Evolutionary conservation across 1,284 basidiomycete species (phyloP), one percentile per base, ranked within the genome.

Genomic region (Apiotrichum sp.): DNA sequence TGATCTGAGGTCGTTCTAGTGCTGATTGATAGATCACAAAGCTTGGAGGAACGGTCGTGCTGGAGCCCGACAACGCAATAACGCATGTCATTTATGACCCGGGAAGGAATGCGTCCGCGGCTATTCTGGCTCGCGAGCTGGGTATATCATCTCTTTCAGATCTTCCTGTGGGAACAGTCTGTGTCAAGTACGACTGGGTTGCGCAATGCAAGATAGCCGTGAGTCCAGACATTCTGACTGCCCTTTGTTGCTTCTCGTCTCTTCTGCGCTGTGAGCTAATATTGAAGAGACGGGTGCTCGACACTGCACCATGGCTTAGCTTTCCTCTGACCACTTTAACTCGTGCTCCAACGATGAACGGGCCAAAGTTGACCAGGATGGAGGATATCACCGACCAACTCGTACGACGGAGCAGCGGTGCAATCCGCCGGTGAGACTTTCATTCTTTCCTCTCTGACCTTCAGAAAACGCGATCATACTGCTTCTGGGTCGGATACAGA

Each of bases 111-210:
- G 60, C 62, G 1, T 65, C 65, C 0, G 50, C 52, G 8, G 42
- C 47, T 1, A 6, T 50, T 10, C 56, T 70, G 7, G 57, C 65
- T 5, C 56, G 57, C 9, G 53, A 63, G 29, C 61, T 74, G 3
- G 69, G 68, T 0, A 40, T 74, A 8, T 54, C 66, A 14, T 44
- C 65, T 2, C 55, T 74, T 4, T 62, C 55, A 6, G 68, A 72
- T 5, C 62, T 74, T 1, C 71, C 72, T 2, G 59, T 60, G 14
- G 68, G 67, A 0, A 71, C 70, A 0, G 52, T 69, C 2, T 68
- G 65, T 50, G 71, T 74, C 49, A 68, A 66, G 39, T 74, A 66
- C 65, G 61, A 63, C 5, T 74, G 69, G 69, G 62, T 73, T 4
- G 57, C 47, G 0, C 53, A 63, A 36, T 73, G 70, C 57, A 67